Percentiles rank a stretch among this genome's conserved stretches.
Conservation (phyloP, 23 red algal genomes). For the Gracilariopsis chorda region DNA sequence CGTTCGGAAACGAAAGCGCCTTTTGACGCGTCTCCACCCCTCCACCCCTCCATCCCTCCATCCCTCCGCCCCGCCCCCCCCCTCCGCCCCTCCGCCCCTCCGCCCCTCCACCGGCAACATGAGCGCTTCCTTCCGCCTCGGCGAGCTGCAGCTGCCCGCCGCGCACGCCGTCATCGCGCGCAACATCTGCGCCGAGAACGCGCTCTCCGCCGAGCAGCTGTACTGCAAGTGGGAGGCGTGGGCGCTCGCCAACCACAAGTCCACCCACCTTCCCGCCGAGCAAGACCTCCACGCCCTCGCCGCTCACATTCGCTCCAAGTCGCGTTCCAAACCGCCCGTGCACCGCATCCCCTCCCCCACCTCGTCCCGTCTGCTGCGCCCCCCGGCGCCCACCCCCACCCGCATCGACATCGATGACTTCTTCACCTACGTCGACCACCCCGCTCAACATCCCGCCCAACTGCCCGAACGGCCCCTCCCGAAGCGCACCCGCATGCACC, state of each 20-base stretch:
- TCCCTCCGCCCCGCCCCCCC: not conserved
- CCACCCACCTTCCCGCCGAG: constrained; percentile 6
- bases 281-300: not conserved
- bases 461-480: not conserved
- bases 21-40: not conserved
- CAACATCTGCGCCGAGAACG: not conserved
- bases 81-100: not conserved
- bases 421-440: constrained; percentile 25
- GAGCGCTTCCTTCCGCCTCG: not conserved
- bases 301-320: not conserved
- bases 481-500: not conserved
- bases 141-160: not conserved
- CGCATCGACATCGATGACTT: constrained; percentile 29
- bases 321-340: not conserved
- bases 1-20: too few relatives aligned
- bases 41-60: not conserved
- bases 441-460: not conserved
- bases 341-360: not conserved
- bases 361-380: not conserved
- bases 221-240: constrained; percentile 65
- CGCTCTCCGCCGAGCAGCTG: constrained; percentile 13
- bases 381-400: constrained; percentile 16
- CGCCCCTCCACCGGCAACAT: not conserved
- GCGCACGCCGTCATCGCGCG: not conserved
- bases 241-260: constrained; percentile 28